Evolutionary conservation across 2,329 filamentous ascomycete genomes (phyloP).

Genomic region (Apiospora phragmitis): DNA sequence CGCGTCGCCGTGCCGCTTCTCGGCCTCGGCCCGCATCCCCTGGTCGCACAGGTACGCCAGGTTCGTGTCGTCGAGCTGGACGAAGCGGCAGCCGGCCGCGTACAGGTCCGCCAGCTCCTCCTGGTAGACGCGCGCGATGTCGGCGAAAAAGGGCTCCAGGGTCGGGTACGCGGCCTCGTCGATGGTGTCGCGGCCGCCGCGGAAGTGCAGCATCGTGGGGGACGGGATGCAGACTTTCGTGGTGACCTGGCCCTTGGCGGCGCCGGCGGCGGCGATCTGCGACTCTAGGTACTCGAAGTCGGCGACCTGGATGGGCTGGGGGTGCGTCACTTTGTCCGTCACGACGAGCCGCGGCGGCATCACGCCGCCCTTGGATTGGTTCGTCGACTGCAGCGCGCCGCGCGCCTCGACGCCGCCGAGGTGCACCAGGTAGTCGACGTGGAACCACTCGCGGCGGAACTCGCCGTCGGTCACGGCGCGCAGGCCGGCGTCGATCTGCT

Average conservation of each 20-base stretch:
- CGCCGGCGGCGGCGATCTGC: constrained; percentile 38
- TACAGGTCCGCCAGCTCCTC: constrained; percentile 53
- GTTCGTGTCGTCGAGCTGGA: constrained; percentile 61
- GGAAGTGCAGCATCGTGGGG: constrained; percentile 63
- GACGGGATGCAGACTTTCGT: constrained; percentile 59
- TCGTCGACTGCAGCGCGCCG: constrained; percentile 43
- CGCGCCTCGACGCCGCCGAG: constrained; percentile 53
- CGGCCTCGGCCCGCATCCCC: constrained; percentile 54
- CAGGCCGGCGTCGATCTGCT: constrained; percentile 50
- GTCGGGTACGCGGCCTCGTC: constrained; percentile 53
- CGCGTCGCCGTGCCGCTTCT: constrained; percentile 51
- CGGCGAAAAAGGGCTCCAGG: constrained; percentile 56
- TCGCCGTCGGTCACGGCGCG: constrained; percentile 56
- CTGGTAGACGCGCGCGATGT: constrained; percentile 55
- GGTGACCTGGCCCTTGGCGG: constrained; percentile 34
- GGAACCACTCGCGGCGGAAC: constrained; percentile 58
- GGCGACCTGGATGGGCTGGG: constrained; percentile 54
- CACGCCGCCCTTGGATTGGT: constrained; percentile 47
- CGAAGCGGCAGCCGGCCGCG: constrained; percentile 54
- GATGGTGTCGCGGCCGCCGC: constrained; percentile 54
- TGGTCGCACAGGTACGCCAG: constrained; percentile 60
- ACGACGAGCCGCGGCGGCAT: constrained; percentile 55
- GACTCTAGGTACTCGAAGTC: constrained; percentile 56
- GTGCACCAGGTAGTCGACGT: constrained; percentile 58
- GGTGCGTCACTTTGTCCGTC: constrained; percentile 54